Evolutionary conservation across 2,329 filamentous ascomycete species (phyloP).

Genomic region (Aspergillus sclerotialis): DNA sequence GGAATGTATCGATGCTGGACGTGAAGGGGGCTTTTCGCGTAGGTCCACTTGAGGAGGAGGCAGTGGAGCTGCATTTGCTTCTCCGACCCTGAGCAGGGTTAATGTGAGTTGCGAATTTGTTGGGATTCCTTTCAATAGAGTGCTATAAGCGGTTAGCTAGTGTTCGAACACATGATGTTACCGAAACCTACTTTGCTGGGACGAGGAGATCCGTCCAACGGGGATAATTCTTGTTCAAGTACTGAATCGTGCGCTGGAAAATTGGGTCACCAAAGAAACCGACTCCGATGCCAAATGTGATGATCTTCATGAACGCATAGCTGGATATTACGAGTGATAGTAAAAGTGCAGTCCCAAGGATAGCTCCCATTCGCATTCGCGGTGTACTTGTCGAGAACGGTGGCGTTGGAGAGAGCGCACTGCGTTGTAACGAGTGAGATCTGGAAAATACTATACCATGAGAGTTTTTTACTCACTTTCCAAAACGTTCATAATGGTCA

Average conservation of each 20-base stretch:
- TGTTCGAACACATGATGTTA: no score
- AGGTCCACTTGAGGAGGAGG: constrained; percentile 50
- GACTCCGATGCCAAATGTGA: constrained; percentile 63
- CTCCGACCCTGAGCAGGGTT: constrained; percentile 73
- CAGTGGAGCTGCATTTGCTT: constrained; percentile 71
- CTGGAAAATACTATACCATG: background rate
- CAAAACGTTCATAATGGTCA: constrained; percentile 48
- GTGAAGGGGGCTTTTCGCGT: constrained; percentile 18
- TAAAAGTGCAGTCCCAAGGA: constrained; percentile 48
- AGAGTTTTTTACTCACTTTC: constrained; percentile 45
- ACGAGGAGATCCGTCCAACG: constrained; percentile 71
- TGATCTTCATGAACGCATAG: constrained; percentile 57
- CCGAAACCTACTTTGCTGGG: constrained; percentile 49
- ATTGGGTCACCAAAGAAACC: constrained; percentile 75
- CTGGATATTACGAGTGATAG: constrained; percentile 49
- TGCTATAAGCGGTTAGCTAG: constrained; percentile 35
- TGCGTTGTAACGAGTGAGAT: constrained; percentile 16
- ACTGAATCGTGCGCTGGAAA: constrained; percentile 52
- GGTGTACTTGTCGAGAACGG: constrained; percentile 53
- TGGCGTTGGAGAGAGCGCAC: constrained; percentile 55
- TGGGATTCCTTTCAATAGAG: constrained; percentile 71
- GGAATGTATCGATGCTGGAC: constrained; percentile 36
- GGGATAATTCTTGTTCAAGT: constrained; percentile 48
- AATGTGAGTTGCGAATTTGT: constrained; percentile 80
- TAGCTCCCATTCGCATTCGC: constrained; percentile 48